Conservation (phyloP, 495 filamentous ascomycete species). For the Neurospora intermedia region DNA sequence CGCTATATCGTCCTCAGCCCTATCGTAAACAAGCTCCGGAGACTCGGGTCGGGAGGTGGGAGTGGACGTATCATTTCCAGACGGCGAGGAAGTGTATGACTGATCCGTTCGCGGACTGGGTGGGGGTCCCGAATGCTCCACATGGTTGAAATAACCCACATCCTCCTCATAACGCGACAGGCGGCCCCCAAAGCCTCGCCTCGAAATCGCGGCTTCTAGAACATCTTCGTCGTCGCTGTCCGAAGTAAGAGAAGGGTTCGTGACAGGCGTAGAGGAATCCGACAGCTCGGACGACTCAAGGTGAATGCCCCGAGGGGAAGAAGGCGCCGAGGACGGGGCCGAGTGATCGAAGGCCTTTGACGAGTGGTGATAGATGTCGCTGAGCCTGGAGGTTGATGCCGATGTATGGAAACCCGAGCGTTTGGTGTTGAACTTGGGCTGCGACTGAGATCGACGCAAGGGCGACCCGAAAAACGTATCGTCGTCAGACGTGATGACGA, state of each 20-base stretch:
- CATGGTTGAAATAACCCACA: slow-evolving; percentile 32
- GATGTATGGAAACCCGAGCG: slow-evolving; percentile 29
- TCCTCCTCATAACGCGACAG: slow-evolving; percentile 50
- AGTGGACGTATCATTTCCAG: slow-evolving; percentile 32
- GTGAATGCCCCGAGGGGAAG: slow-evolving; percentile 29
- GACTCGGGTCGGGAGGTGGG: slow-evolving; percentile 37
- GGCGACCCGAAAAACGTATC: slow-evolving; percentile 32
- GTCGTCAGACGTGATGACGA: slow-evolving; percentile 36
- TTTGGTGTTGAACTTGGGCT: slow-evolving; percentile 31
- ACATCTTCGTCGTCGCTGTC: slow-evolving; percentile 40
- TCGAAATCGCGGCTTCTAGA: slow-evolving; percentile 18
- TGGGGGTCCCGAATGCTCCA: slow-evolving; percentile 39
- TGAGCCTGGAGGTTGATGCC: slow-evolving; percentile 31
- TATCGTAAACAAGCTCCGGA: slow-evolving; percentile 28
- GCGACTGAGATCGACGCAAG: slow-evolving; percentile 39
- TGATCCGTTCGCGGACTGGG: slow-evolving; percentile 32
- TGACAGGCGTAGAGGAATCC: slow-evolving; percentile 48
- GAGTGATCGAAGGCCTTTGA: slow-evolving; percentile 27
- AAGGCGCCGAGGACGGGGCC: slow-evolving; percentile 37
- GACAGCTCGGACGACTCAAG: slow-evolving; percentile 30
- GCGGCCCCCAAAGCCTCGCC: slow-evolving; percentile 37
- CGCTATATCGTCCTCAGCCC: slow-evolving; percentile 74
- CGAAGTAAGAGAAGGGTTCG: slow-evolving; percentile 50
- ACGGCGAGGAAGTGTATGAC: slow-evolving; percentile 36
- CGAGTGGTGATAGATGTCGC: slow-evolving; percentile 26